A percentile compares a stretch with the other conserved stretches of the same genome.
Conservation (phyloP, 305 asterid genomes). For the Fraxinus sp. region DNA sequence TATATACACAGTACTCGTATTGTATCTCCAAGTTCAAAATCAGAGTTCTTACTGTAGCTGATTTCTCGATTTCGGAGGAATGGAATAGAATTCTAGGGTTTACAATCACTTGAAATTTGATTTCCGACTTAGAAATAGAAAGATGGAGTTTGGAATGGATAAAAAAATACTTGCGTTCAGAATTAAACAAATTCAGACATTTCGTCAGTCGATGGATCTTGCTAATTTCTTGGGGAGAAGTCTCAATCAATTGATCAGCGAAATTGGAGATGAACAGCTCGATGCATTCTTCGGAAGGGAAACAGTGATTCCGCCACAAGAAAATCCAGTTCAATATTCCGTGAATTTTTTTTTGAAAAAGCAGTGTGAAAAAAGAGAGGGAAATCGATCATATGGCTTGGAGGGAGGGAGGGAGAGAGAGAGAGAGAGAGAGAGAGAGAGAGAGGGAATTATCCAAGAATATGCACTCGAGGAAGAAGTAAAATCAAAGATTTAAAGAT, state of each 20-base stretch:
- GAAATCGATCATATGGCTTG: neutral
- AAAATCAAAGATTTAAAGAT: neutral
- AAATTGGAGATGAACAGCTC: neutral
- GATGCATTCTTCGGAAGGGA: neutral
- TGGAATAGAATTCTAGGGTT: neutral
- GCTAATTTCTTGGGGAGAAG: neutral
- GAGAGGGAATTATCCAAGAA: neutral
- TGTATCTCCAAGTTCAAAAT: neutral
- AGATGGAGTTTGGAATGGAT: neutral
- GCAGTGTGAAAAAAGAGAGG: neutral
- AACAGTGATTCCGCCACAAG: neutral
- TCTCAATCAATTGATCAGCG: neutral
- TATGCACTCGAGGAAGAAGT: neutral
- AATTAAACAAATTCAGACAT: neutral
- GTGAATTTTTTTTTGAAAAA: neutral
- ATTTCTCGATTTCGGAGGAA: neutral
- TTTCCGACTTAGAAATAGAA: neutral
- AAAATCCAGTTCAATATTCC: neutral
- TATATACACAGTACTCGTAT: neutral
- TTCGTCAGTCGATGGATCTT: neutral
- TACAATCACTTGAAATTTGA: neutral
- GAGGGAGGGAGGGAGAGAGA: neutral
- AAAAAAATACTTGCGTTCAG: neutral
- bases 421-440: neutral
- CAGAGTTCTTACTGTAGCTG: neutral